These are phyloP conservation scores for Wickerhamomyces bovis DNA, from an alignment of 805 yeast species.

Conservation along the genomic window DNA sequence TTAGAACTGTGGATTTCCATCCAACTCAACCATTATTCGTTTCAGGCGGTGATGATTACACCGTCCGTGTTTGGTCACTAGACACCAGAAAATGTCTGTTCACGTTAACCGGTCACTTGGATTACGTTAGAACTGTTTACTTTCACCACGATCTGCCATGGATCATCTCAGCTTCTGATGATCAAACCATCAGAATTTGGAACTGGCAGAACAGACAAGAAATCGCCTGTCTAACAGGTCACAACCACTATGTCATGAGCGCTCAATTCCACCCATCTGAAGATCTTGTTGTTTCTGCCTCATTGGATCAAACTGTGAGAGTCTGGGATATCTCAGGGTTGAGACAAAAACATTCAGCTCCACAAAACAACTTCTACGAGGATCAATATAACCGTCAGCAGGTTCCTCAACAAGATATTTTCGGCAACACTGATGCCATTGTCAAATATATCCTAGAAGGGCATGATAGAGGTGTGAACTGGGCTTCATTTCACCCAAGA, in stretches of 20 bases:
- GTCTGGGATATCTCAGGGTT: conserved; percentile 98
- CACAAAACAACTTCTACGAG: conserved; percentile 41
- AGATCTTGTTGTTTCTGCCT: conserved; percentile 90
- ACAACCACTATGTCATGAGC: conserved; percentile 96
- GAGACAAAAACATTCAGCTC: conserved; percentile 92
- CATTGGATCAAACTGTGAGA: conserved; percentile 96
- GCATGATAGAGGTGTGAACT: conserved; percentile 96
- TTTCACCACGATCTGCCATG: conserved; percentile 97
- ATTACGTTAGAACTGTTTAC: conserved; percentile 88
- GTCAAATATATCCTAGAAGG: conserved; percentile 96
- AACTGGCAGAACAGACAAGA: conserved; percentile 99
- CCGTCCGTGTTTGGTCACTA: conserved; percentile 93
- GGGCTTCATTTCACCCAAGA: conserved; percentile 98
- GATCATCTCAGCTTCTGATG: conserved; percentile 94
- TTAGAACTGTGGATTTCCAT: conserved; percentile 91
- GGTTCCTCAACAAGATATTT: conserved; percentile 82
- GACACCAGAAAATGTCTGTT: conserved; percentile 81
- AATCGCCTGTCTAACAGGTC: conserved; percentile 95
- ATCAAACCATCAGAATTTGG: conserved; percentile 98
- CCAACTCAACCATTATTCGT: conserved; percentile 97
- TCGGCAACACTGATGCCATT: conserved; percentile 89
- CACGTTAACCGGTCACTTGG: conserved; percentile 90
- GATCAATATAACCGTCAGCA: conserved; percentile 45
- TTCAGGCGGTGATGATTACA: conserved; percentile 96
- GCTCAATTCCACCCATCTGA: conserved; percentile 97